Evolutionary conservation across 2,329 filamentous ascomycete species (phyloP).

Genomic region (Trichophyton equinum): DNA sequence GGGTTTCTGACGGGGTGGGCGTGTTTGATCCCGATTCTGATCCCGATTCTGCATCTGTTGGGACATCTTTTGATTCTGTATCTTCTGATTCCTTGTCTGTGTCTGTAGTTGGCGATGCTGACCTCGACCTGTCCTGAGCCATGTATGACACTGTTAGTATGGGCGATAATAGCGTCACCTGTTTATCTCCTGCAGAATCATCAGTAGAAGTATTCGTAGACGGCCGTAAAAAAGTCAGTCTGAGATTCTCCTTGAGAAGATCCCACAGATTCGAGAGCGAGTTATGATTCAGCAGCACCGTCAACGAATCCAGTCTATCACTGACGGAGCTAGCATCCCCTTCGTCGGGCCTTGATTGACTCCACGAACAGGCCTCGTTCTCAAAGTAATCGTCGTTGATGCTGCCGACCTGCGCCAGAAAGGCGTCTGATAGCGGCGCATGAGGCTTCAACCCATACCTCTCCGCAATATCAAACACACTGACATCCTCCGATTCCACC

Average conservation of each 20-base stretch:
- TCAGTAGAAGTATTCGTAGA: slow-evolving; percentile 12
- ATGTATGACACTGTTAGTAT: slow-evolving; percentile 35
- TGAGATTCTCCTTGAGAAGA: slow-evolving; percentile 50
- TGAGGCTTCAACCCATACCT: slow-evolving; percentile 58
- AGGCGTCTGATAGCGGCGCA: slow-evolving; percentile 60
- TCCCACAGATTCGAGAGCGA: slow-evolving; percentile 48
- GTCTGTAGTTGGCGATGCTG: not conserved
- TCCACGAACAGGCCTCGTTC: slow-evolving; percentile 20
- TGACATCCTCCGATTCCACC: slow-evolving; percentile 51
- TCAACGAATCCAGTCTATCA: slow-evolving; percentile 35
- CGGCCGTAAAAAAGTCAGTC: slow-evolving; percentile 34
- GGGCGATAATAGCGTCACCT: slow-evolving; percentile 26
- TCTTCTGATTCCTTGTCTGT: not conserved
- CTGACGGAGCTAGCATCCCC: not conserved
- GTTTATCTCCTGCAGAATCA: slow-evolving; percentile 21
- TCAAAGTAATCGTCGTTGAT: slow-evolving; percentile 57
- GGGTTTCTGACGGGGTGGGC: slow-evolving; percentile 12
- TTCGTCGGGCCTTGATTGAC: slow-evolving; percentile 19
- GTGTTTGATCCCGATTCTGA: not conserved
- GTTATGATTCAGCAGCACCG: slow-evolving; percentile 46
- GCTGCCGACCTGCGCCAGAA: slow-evolving; percentile 60
- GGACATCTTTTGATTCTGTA: not conserved
- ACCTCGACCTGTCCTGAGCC: slow-evolving; percentile 17
- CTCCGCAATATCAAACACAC: slow-evolving; percentile 54
- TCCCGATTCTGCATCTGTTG: not conserved